These are phyloP conservation scores for Zea mays DNA, from an alignment of 176 grass and related monocot genomes.

Conservation along the genomic window DNA sequence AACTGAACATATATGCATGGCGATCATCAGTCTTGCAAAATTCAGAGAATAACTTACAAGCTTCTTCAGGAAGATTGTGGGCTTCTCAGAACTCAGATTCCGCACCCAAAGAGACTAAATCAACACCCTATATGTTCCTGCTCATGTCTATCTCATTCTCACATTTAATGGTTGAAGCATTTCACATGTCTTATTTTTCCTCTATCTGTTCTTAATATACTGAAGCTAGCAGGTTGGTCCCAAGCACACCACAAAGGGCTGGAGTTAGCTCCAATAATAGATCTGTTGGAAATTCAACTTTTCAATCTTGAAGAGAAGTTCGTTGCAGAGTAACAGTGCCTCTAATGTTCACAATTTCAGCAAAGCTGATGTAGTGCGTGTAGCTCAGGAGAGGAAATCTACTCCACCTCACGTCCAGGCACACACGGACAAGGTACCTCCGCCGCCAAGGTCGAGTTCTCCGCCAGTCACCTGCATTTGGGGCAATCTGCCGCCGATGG, in stretches of 20 bases:
- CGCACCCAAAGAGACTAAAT: slow-evolving; percentile 71
- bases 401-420: no score
- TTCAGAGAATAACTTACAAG: slow-evolving; percentile 76
- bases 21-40: slow-evolving; percentile 69
- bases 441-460: no score
- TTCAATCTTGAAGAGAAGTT: slow-evolving; percentile 68
- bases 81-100: slow-evolving; percentile 76
- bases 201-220: slow-evolving; percentile 44
- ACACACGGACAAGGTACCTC: no score
- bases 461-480: no score
- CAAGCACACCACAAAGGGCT: slow-evolving; percentile 72
- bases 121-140: slow-evolving; percentile 54
- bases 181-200: slow-evolving; percentile 32
- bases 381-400: slow-evolving; percentile 79
- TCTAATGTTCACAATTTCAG: slow-evolving; percentile 60
- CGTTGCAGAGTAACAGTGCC: slow-evolving; percentile 54
- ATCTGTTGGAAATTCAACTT: slow-evolving; percentile 56
- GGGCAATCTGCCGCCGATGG: no score
- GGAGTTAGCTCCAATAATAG: slow-evolving; percentile 55
- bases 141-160: slow-evolving; percentile 39
- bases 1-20: no score
- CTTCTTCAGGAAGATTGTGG: slow-evolving; percentile 58
- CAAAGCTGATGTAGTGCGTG: slow-evolving; percentile 61
- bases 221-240: slow-evolving; percentile 57
- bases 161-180: slow-evolving; percentile 30